phyloP scores from a whole-genome alignment of 2,329 filamentous ascomycete species.

The Colletotrichum orbiculare region DNA sequence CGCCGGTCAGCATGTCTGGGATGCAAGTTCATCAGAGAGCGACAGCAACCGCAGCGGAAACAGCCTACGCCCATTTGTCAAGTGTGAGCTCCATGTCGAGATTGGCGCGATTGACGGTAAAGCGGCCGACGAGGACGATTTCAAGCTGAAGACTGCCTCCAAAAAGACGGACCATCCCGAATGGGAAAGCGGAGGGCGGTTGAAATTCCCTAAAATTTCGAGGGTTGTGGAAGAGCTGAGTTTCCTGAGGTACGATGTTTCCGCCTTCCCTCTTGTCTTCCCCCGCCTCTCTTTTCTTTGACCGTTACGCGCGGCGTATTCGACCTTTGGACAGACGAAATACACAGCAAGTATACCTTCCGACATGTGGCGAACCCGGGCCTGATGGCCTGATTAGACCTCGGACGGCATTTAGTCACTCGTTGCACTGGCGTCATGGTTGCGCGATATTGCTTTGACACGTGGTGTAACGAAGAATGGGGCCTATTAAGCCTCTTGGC shows the following conservation, averaged over 20 bases:
- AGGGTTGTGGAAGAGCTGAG: constrained; percentile 76
- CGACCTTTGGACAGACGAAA: constrained; percentile 10
- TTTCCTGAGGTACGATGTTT: constrained; percentile 73
- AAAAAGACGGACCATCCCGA: constrained; percentile 71
- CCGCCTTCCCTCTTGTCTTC: constrained; percentile 31
- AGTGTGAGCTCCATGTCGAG: constrained; percentile 84
- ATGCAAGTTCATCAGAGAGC: constrained; percentile 56
- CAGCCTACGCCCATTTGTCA: constrained; percentile 76
- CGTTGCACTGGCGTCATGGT: constrained; percentile 11
- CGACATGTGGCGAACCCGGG: constrained; percentile 13
- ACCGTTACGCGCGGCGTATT: constrained; percentile 15
- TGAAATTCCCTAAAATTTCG: constrained; percentile 68
- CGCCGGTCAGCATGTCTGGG: constrained; percentile 79
- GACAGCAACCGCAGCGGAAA: constrained; percentile 45
- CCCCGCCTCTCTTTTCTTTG: constrained; percentile 14
- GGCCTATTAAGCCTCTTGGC: constrained; percentile 1
- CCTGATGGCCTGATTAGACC: constrained; percentile 24
- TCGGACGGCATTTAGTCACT: constrained; percentile 11
- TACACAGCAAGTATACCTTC: constrained; percentile 3
- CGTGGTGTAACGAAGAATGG: constrained; percentile 9
- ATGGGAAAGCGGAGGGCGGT: constrained; percentile 63
- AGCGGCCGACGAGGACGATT: constrained; percentile 62
- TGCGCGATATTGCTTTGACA: background rate
- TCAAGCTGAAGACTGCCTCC: constrained; percentile 69
- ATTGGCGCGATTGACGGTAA: constrained; percentile 56